Conservation (phyloP, 2,329 filamentous ascomycete genomes). For the Coleophoma crateriformis region DNA sequence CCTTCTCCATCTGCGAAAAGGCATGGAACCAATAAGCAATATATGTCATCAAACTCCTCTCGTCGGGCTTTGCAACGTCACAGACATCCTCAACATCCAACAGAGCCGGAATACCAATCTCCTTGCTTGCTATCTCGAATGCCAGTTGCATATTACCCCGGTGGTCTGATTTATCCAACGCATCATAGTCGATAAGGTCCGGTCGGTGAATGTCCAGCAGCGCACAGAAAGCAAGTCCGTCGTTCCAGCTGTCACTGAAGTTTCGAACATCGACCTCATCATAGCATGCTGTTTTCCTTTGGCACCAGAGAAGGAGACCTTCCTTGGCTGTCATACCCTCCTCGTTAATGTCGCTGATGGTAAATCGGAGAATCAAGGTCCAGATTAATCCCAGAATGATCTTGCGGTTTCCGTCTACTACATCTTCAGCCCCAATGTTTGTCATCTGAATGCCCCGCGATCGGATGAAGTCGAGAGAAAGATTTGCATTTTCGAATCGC, state of each 20-base stretch:
- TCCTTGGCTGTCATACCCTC: conserved; percentile 98
- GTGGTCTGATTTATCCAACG: conserved; percentile 89
- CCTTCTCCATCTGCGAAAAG: conserved; percentile 97
- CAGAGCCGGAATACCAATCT: conserved; percentile 94
- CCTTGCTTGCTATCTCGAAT: conserved; percentile 91
- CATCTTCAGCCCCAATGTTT: conserved; percentile 96
- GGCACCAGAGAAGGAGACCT: conserved; percentile 91
- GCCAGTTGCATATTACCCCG: conserved; percentile 96
- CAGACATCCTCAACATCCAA: conserved; percentile 97
- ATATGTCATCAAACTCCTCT: conserved; percentile 97
- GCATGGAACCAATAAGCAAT: conserved; percentile 99
- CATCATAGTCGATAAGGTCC: conserved; percentile 94
- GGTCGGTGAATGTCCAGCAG: conserved; percentile 94
- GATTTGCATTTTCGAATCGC: conserved; percentile 96
- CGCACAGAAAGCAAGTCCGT: conserved; percentile 93
- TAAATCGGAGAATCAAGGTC: conserved; percentile 96
- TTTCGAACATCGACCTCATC: conserved; percentile 94
- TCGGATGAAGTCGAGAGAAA: conserved; percentile 89
- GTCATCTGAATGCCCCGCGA: conserved; percentile 91
- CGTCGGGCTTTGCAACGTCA: conserved; percentile 92
- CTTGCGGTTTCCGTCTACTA: conserved; percentile 96
- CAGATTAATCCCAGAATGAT: conserved; percentile 97
- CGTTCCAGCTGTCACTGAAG: conserved; percentile 95
- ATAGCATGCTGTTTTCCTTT: conserved; percentile 97
- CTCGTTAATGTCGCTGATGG: conserved; percentile 97